Percentiles rank a stretch among this genome's conserved stretches.
Conservation (phyloP, 2,329 filamentous ascomycete species). For the Aureobasidium leucospermi region DNA sequence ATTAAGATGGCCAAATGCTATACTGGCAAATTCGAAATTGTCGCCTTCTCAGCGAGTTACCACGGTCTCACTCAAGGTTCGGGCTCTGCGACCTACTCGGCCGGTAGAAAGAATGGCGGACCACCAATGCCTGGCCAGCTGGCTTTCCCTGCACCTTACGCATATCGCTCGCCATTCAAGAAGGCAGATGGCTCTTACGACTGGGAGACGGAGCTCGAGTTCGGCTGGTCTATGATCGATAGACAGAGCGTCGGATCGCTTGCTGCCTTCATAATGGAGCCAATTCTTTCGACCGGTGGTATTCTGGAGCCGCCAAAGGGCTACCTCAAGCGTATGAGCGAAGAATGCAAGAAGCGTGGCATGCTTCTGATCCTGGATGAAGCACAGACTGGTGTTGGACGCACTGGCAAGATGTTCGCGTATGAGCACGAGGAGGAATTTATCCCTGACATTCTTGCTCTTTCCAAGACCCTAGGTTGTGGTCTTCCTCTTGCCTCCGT, state of each 20-base stretch:
- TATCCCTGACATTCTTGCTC: constrained; percentile 41
- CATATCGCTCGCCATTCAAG: constrained; percentile 56
- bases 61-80: constrained; percentile 54
- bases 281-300: constrained; percentile 52
- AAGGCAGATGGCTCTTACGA: constrained; percentile 54
- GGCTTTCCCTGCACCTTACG: constrained; percentile 52
- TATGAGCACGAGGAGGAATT: constrained; percentile 1
- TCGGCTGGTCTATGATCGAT: constrained; percentile 55
- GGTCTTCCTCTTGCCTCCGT: constrained; percentile 25
- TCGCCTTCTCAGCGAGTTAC: constrained; percentile 52
- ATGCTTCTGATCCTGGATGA: constrained; percentile 56
- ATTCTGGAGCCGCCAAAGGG: constrained; percentile 53
- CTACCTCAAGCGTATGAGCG: constrained; percentile 50
- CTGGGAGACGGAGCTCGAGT: constrained; percentile 58
- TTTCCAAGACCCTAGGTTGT: constrained; percentile 26
- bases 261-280: constrained; percentile 56
- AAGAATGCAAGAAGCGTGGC: constrained; percentile 46
- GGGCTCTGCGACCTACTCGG: constrained; percentile 46
- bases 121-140: constrained; percentile 49
- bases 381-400: constrained; percentile 52
- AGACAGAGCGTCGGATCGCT: constrained; percentile 53
- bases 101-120: constrained; percentile 43
- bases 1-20: constrained; percentile 58
- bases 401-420: constrained; percentile 53
- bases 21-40: constrained; percentile 59